These are phyloP conservation scores for Zychaea mexicana DNA, from an alignment of 371 early-diverging fungal species.

Conservation along the genomic window DNA sequence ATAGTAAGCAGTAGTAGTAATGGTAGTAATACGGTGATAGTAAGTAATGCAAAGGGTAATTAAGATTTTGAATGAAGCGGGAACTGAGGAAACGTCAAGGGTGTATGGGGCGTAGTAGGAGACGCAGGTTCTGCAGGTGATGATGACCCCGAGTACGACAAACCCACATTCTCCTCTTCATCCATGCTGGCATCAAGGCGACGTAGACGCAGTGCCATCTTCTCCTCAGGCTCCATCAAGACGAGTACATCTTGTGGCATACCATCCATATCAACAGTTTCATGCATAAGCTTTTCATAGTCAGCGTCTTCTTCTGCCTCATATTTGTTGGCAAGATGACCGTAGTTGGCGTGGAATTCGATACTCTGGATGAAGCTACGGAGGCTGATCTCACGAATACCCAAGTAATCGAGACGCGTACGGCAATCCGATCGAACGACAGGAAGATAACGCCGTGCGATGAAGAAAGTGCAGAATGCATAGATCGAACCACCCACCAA, in stretches of 20 bases:
- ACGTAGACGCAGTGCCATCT: conserved; percentile 14
- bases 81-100: conserved; percentile 10
- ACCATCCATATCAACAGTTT: conserved; percentile 8
- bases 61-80: conserved; percentile 15
- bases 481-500: conserved; percentile 73
- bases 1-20: not conserved
- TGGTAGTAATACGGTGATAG: not conserved
- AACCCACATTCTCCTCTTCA: conserved; percentile 14
- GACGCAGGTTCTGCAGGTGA: conserved; percentile 36
- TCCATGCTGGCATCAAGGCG: conserved; percentile 13
- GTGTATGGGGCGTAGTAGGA: conserved; percentile 36
- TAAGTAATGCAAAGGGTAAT: not conserved
- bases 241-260: conserved; percentile 20
- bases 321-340: not conserved
- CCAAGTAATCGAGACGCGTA: conserved; percentile 45
- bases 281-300: conserved; percentile 1
- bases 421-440: conserved; percentile 16
- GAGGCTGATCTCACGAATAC: conserved; percentile 26
- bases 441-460: conserved; percentile 40
- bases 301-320: not conserved
- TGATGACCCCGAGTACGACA: conserved; percentile 18
- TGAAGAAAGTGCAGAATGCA: conserved; percentile 58
- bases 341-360: conserved; percentile 19
- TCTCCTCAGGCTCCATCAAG: conserved; percentile 10
- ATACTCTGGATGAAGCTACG: conserved; percentile 30